Conservation (phyloP, 2,329 filamentous ascomycete genomes). For the Blastomyces gilchristii region DNA sequence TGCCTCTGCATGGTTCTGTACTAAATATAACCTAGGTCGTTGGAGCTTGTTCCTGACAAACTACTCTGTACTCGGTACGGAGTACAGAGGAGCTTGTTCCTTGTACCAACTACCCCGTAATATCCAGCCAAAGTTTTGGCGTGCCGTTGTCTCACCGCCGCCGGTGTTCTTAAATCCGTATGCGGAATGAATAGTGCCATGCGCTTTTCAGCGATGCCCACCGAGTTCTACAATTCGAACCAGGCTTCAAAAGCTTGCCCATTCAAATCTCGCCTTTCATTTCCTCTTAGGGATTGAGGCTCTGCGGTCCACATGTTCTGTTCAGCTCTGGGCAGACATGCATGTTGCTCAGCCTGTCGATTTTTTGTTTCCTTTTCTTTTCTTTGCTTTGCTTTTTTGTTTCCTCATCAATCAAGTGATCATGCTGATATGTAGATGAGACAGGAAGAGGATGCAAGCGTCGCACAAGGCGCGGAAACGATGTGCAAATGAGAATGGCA, state of each 20-base stretch:
- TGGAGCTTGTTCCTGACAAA: not conserved
- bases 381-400: not conserved
- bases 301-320: not conserved
- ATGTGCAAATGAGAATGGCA: not conserved
- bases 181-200: not conserved
- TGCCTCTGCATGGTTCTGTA: not conserved
- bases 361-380: not conserved
- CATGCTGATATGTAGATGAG: not conserved
- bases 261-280: not conserved
- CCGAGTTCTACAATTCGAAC: not conserved
- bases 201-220: not conserved
- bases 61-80: not conserved
- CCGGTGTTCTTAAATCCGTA: not conserved
- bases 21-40: not conserved
- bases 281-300: conserved; percentile 5
- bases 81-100: not conserved
- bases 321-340: not conserved
- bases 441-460: not conserved
- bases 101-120: not conserved
- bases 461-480: not conserved
- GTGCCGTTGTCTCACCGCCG: not conserved
- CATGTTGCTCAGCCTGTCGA: not conserved
- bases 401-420: not conserved
- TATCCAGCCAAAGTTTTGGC: not conserved
- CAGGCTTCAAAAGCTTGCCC: not conserved